These are phyloP conservation scores for Westerdykella ornata DNA, from an alignment of 2,329 filamentous ascomycete genomes.

Conservation along the genomic window DNA sequence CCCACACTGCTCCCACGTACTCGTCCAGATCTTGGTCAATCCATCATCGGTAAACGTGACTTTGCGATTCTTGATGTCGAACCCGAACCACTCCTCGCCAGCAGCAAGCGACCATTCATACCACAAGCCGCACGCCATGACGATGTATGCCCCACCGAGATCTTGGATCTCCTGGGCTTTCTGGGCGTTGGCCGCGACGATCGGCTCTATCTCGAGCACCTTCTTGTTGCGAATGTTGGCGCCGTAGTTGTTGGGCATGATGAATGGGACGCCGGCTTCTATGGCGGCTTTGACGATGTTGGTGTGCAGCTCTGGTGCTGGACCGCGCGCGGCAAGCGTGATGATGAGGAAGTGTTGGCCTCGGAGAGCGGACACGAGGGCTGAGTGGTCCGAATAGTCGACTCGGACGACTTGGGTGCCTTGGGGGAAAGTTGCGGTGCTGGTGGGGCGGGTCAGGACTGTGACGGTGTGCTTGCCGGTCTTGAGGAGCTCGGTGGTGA, in stretches of 20 bases:
- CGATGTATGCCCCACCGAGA: conserved; percentile 23
- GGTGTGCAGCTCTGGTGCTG: conserved; percentile 22
- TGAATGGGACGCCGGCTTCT: conserved; percentile 34
- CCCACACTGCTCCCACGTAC: conserved; percentile 54
- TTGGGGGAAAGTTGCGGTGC: conserved; percentile 37
- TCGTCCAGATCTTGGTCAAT: conserved; percentile 49
- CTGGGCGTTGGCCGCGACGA: conserved; percentile 7
- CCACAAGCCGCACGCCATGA: conserved; percentile 27
- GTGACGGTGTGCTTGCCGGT: conserved; percentile 46
- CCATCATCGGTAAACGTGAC: conserved; percentile 49
- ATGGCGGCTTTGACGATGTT: conserved; percentile 33
- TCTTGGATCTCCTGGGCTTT: conserved; percentile 19
- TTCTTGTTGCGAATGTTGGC: conserved; percentile 21
- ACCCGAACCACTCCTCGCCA: conserved; percentile 27
- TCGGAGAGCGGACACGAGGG: conserved; percentile 31
- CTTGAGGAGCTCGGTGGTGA: conserved; percentile 37
- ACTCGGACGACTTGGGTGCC: conserved; percentile 38
- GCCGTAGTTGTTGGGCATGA: conserved; percentile 38
- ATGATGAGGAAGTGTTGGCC: conserved; percentile 38
- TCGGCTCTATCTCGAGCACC: background rate
- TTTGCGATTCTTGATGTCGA: conserved; percentile 31
- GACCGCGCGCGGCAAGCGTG: conserved; percentile 27
- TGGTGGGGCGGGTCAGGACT: conserved; percentile 44
- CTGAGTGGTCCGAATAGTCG: conserved; percentile 44
- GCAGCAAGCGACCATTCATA: conserved; percentile 36